Conservation (phyloP, 1,284 basidiomycete species). For the Cystobasidium sp. region DNA sequence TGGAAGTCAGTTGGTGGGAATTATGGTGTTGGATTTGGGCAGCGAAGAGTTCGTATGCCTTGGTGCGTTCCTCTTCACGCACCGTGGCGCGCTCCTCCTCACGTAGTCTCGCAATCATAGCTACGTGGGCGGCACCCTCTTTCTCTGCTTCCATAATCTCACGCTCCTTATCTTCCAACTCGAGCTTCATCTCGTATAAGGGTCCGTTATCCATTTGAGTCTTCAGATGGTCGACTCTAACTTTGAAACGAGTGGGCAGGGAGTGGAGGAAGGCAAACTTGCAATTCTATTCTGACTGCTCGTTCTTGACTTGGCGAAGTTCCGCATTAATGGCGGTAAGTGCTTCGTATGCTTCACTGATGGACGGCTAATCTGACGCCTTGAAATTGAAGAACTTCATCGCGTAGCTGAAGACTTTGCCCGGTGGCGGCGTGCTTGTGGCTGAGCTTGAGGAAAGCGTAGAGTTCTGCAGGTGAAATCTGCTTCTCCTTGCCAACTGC, state of each 20-base stretch:
- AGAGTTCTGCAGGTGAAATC: not conserved
- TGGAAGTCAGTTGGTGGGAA: too few relatives aligned
- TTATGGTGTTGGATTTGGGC: not conserved
- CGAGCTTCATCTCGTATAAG: not conserved
- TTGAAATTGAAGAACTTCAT: not conserved
- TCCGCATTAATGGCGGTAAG: not conserved
- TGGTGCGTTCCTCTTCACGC: too few relatives aligned
- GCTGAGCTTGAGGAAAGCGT: not conserved
- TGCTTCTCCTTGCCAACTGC: not conserved
- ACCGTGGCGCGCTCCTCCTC: not conserved
- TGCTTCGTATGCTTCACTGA: not conserved
- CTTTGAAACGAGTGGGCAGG: not conserved
- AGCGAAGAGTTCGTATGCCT: not conserved
- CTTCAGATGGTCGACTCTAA: not conserved
- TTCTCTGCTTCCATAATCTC: not conserved
- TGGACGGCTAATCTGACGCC: not conserved
- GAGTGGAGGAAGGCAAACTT: not conserved
- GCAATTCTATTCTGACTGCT: too few relatives aligned
- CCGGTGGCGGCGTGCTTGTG: not conserved
- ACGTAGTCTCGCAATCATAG: not conserved
- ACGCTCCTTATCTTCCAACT: not conserved
- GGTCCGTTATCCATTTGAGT: not conserved
- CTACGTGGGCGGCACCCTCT: not conserved
- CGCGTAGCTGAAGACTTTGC: not conserved
- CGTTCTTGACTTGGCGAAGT: too few relatives aligned